Evolutionary conservation across 495 filamentous ascomycete species (phyloP).

Genomic region (Xylaria flabelliformis): DNA sequence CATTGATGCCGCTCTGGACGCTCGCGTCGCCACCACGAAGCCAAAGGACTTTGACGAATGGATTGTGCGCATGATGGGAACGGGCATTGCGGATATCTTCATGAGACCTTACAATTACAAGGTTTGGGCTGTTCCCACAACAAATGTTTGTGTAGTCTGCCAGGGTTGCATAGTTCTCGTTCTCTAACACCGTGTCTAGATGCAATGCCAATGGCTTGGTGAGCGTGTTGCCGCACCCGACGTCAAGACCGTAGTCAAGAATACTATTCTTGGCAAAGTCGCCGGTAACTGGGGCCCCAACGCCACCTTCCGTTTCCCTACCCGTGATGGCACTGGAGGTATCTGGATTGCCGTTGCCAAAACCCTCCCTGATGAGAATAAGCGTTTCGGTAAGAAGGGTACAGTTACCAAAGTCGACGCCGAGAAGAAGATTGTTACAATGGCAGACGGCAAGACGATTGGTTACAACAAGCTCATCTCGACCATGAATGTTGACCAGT

Average conservation of each 20-base stretch:
- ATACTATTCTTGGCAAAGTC: constrained; percentile 94
- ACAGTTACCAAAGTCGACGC: constrained; percentile 86
- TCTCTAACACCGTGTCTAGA: constrained; percentile 59
- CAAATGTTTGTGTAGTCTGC: constrained; percentile 69
- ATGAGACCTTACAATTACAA: constrained; percentile 99
- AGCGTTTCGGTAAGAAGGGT: constrained; percentile 83
- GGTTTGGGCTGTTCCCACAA: constrained; percentile 98
- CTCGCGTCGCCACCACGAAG: constrained; percentile 84
- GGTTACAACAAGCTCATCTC: constrained; percentile 90
- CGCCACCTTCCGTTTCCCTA: constrained; percentile 97
- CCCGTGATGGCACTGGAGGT: constrained; percentile 91
- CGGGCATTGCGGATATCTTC: constrained; percentile 92
- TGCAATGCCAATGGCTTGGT: constrained; percentile 99
- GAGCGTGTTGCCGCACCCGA: constrained; percentile 98
- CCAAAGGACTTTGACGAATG: constrained; percentile 97
- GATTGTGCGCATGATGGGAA: constrained; percentile 92
- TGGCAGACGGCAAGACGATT: constrained; percentile 88
- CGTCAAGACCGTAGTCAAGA: constrained; percentile 92
- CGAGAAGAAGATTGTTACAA: constrained; percentile 77
- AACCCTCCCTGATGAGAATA: constrained; percentile 91
- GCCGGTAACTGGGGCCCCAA: constrained; percentile 99
- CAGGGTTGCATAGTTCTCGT: not conserved
- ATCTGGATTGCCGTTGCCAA: constrained; percentile 99
- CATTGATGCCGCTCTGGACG: constrained; percentile 92
- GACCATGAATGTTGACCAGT: constrained; percentile 94